Evolutionary conservation across 495 filamentous ascomycete genomes (phyloP), one percentile per base, ranked within the genome.

Genomic region (Corynascus novoguineensis): DNA sequence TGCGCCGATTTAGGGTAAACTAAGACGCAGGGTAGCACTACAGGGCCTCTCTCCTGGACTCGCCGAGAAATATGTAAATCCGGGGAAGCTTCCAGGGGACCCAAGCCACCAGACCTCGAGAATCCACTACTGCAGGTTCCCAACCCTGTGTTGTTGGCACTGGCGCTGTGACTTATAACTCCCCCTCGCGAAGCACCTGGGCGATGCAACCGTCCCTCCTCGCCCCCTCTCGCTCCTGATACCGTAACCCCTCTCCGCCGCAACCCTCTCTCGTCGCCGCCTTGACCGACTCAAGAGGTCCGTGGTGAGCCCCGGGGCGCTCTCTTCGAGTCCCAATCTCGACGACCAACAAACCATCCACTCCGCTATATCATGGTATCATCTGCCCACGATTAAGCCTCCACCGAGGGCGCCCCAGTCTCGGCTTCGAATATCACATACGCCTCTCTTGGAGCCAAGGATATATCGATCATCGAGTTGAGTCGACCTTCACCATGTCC

Each of bases 281-380:
- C 45, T 48, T 32, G 27, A 19, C 45, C 28, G 27, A 48, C 1
- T 28, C 15, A 29, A 48, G 45, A 22, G 21, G 40, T 12, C 21
- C 19, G 21, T 44, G 40, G 25, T 22, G 27, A 37, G 28, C 32
- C 3, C 19, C 34, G 40, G 17, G n/a, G n/a, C n/a, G n/a, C n/a
- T 14, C 24, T 32, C 15, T 9, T 19, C 29, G 48, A n/a, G n/a
- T n/a, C n/a, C n/a, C n/a, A n/a, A 32, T 14, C n/a, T 25, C 22
- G 44, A 50, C 48, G 29, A 44, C 21, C 5, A 7, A 8, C 48
- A 14, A 37, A 27, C 9, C n/a, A n/a, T n/a, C 17, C 42, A 25
- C 25, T 24, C 50, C 22, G 15, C 15, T 53, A 59, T 59, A 49
- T 59, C 57, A 53, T 59, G 50, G 31, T 46, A 9, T 7, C n/a